Evolutionary conservation across 306 rosid genomes (phyloP).

Genomic region (Sechiopsis laciniata): DNA sequence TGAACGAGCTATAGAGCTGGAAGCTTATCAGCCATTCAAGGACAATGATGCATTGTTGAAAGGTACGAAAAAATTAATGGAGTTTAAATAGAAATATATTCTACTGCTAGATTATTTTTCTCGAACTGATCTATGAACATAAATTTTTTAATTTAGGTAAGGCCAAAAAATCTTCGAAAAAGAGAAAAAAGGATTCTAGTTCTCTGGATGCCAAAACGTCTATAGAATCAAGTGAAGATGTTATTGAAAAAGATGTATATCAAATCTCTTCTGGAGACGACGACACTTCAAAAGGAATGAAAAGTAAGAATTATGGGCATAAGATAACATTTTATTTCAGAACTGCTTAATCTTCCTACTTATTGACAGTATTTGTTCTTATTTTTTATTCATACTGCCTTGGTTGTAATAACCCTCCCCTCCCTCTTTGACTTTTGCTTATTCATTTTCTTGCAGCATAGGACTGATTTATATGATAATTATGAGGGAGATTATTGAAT

Average conservation of each 20-base stretch:
- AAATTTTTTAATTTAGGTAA: constrained; percentile 22
- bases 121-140: neutral
- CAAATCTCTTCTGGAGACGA: constrained; percentile 37
- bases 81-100: constrained; percentile 9
- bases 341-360: neutral
- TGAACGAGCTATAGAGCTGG: constrained; percentile 27
- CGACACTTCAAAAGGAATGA: constrained; percentile 43
- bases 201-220: constrained; percentile 16
- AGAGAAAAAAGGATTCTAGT: constrained; percentile 31
- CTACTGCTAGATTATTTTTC: constrained; percentile 7
- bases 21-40: constrained; percentile 35
- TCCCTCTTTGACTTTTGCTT: neutral
- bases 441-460: neutral
- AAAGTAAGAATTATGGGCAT: constrained; percentile 31
- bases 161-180: constrained; percentile 32
- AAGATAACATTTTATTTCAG: neutral
- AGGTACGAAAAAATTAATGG: constrained; percentile 45
- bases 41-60: constrained; percentile 43
- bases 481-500: neutral
- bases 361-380: neutral
- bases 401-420: neutral
- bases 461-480: neutral
- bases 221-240: constrained; percentile 20
- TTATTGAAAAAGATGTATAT: constrained; percentile 27
- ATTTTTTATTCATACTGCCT: neutral